A percentile compares a stretch with the other conserved stretches of the same genome.
These are phyloP conservation scores for Podaxis sp. DNA, from an alignment of 768 basidiomycete species.

Conservation along the genomic window DNA sequence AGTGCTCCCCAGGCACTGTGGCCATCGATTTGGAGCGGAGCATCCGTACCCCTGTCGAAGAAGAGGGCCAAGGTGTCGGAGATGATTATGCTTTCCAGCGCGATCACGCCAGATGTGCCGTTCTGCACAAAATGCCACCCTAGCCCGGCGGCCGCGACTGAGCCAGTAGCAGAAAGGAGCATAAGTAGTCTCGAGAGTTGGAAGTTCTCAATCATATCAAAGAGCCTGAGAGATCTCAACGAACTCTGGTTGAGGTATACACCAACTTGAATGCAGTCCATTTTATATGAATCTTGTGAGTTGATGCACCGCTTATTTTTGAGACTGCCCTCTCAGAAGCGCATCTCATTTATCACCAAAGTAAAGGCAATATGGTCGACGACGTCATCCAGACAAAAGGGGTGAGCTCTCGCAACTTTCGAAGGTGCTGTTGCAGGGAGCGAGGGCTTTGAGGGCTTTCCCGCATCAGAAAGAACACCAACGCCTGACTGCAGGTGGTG, in stretches of 20 bases:
- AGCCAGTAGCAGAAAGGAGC: background rate
- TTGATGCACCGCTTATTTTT: too few species aligned
- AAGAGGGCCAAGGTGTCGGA: conserved; percentile 28
- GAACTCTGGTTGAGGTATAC: background rate
- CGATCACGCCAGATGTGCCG: conserved; percentile 26
- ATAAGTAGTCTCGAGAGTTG: background rate
- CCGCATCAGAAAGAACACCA: background rate
- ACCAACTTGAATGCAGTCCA: background rate
- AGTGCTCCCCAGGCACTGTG: conserved; percentile 46
- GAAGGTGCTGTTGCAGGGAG: too few species aligned
- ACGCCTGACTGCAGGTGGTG: background rate
- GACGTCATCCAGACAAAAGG: too few species aligned
- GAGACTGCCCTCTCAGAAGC: too few species aligned
- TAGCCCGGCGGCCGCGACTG: conserved; percentile 12
- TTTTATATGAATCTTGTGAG: background rate
- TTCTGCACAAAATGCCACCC: conserved; percentile 29
- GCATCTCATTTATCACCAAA: too few species aligned
- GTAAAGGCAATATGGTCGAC: too few species aligned
- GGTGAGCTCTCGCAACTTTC: too few species aligned
- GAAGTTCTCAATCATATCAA: background rate
- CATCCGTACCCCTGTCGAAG: conserved; percentile 31
- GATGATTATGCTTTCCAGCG: conserved; percentile 28
- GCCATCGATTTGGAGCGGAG: conserved; percentile 37
- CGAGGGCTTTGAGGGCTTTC: background rate
- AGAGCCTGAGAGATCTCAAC: background rate